Percentiles rank a stretch among this genome's conserved stretches.
phyloP scores from a whole-genome alignment of 768 basidiomycete species.

The Suillus hirtellus region DNA sequence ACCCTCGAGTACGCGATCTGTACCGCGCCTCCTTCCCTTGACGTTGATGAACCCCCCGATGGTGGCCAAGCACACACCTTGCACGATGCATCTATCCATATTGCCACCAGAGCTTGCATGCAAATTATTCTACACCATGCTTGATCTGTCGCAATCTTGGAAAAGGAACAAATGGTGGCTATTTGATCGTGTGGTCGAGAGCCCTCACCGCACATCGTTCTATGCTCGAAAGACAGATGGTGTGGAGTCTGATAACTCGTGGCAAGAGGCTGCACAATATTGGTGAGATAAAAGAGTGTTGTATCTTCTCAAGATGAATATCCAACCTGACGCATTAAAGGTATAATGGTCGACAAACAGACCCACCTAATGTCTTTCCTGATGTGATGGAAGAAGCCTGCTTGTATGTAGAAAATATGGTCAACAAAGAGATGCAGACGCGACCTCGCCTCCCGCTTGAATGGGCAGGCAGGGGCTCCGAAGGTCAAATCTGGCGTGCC shows the following conservation, averaged over 20 bases:
- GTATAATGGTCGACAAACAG: constrained; percentile 76
- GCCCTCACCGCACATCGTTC: constrained; percentile 81
- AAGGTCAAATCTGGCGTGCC: constrained; percentile 58
- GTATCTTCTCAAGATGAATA: background rate
- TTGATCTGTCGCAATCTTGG: constrained; percentile 63
- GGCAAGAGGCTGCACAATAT: constrained; percentile 74
- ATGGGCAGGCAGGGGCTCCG: constrained; percentile 48
- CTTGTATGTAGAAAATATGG: constrained; percentile 62
- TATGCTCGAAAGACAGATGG: constrained; percentile 58
- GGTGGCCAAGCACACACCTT: constrained; percentile 70
- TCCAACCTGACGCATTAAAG: constrained; percentile 36
- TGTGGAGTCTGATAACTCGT: constrained; percentile 45
- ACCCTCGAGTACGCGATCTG: constrained; percentile 34
- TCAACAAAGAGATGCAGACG: constrained; percentile 68
- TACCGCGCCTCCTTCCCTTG: constrained; percentile 53
- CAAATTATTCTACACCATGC: constrained; percentile 71
- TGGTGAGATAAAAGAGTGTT: constrained; percentile 47
- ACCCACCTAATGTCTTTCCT: constrained; percentile 58
- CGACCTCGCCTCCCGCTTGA: constrained; percentile 64
- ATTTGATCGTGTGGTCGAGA: constrained; percentile 79
- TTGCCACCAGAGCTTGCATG: constrained; percentile 78
- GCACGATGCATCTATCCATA: constrained; percentile 68
- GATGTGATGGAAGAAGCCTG: constrained; percentile 80
- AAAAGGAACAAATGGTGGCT: constrained; percentile 82
- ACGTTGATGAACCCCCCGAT: constrained; percentile 60